Base-by-base conservation (phyloP, 2,329 filamentous ascomycete species). In the Dothistroma pini region DNA sequence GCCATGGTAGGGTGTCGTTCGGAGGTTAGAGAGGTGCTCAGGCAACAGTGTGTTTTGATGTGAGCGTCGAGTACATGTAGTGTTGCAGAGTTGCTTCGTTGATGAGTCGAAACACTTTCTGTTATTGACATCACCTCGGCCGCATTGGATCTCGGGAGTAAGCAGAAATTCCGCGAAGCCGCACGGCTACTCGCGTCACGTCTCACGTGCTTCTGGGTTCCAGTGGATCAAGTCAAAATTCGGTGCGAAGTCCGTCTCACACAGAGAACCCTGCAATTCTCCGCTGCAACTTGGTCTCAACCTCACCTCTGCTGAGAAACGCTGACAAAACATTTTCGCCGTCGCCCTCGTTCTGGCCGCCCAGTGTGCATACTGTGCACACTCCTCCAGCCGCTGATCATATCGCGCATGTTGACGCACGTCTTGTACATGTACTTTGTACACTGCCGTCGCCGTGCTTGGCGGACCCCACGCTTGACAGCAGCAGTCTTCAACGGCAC, bases 101-200 rank as follows among this genome's bases (percentile, higher is more conserved):
- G 25, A 56, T 32, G 53, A 5, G 7, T 32, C 34, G 38, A 41
- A 56, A 47, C 22, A 32, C 38, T 31, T 56, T 47, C 54, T 49
- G 41, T 44, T 44, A 19, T 49, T 56, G 54, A 56, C 38, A 55
- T 56, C 35, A 56, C 54, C 54, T 56, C 54, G 54, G 54, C 54
- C n/a, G 19, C 25, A 4, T 21, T 11, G 38, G 16, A 48, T 48
- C 44, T 10, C 19, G 34, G 54, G 41, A 56, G 54, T 56, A 47
- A 55, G 53, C 53, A 56, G 38, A 48, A 56, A 19, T 47, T 4
- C 41, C 41, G 48, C 48, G 25, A 19, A 51, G 48, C 48, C 48
- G 48, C 48, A 51, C 16, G 21, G 48, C 48, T 6, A 7, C 29
- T 5, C 21, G 16, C 12, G 51, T 35, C 51, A 35, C 9, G 11